Evolutionary conservation across 768 basidiomycete genomes (phyloP).

Genomic region (Hygrocybe punicea): DNA sequence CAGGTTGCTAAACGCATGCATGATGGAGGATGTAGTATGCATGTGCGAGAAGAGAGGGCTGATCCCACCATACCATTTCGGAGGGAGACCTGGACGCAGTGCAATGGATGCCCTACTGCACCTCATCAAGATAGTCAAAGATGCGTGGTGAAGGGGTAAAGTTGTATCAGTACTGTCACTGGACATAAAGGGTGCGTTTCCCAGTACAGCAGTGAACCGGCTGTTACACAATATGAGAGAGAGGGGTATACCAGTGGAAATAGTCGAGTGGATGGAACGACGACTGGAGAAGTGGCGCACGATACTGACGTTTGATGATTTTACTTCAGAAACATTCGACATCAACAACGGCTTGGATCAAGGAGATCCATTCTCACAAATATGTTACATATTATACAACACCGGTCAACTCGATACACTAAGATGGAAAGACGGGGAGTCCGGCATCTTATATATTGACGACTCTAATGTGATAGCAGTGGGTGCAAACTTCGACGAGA

Average conservation of each 20-base stretch:
- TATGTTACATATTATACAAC: too few species aligned
- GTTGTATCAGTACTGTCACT: constrained; percentile 33
- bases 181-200: constrained; percentile 41
- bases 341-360: constrained; percentile 30
- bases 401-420: constrained; percentile 18
- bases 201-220: constrained; percentile 20
- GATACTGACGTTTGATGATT: constrained; percentile 22
- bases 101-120: constrained; percentile 32
- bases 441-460: constrained; percentile 8
- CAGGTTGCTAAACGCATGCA: neutral
- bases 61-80: too few species aligned
- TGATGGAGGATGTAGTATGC: constrained; percentile 18
- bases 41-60: too few species aligned
- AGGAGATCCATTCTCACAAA: constrained; percentile 31
- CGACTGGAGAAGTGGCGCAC: constrained; percentile 9
- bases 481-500: constrained; percentile 4
- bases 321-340: constrained; percentile 12
- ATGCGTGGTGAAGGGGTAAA: constrained; percentile 31
- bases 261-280: constrained; percentile 12
- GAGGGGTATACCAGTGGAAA: constrained; percentile 19
- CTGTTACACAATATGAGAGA: constrained; percentile 29
- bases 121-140: constrained; percentile 31
- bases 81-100: too few species aligned
- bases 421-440: neutral
- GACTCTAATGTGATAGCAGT: constrained; percentile 2